Conservation (phyloP, 2,329 filamentous ascomycete species). For the Phoma sp. region DNA sequence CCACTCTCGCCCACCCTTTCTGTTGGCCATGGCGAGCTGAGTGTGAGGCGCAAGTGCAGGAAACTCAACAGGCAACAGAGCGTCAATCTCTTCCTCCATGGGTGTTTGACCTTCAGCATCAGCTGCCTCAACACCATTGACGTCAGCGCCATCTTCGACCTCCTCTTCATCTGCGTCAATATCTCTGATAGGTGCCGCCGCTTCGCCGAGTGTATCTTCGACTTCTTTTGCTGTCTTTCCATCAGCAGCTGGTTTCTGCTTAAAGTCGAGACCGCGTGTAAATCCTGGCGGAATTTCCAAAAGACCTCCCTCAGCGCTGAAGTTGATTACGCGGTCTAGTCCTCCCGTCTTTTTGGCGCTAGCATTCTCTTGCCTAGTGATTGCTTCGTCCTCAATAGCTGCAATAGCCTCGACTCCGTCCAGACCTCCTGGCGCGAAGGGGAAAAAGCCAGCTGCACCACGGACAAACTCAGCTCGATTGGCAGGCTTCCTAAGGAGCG, state of each 20-base stretch:
- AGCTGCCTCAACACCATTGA: slow-evolving; percentile 38
- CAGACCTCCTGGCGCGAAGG: slow-evolving; percentile 88
- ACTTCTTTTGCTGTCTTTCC: slow-evolving; percentile 72
- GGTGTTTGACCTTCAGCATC: slow-evolving; percentile 56
- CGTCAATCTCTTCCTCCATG: slow-evolving; percentile 73
- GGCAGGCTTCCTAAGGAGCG: slow-evolving; percentile 82
- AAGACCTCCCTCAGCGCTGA: slow-evolving; percentile 76
- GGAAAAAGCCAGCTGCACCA: slow-evolving; percentile 91
- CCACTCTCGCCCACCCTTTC: slow-evolving; percentile 85
- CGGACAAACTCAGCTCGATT: slow-evolving; percentile 88
- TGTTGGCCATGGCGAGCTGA: slow-evolving; percentile 73
- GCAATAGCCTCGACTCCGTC: slow-evolving; percentile 86
- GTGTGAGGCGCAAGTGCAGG: slow-evolving; percentile 85
- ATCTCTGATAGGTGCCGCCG: slow-evolving; percentile 42
- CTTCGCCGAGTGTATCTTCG: slow-evolving; percentile 65
- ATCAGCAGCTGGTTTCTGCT: slow-evolving; percentile 62
- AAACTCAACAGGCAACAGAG: slow-evolving; percentile 88
- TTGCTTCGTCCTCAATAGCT: slow-evolving; percentile 77
- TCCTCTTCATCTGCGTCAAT: slow-evolving; percentile 35
- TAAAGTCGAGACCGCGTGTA: slow-evolving; percentile 75
- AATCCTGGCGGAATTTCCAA: slow-evolving; percentile 85
- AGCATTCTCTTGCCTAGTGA: slow-evolving; percentile 57
- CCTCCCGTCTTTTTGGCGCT: slow-evolving; percentile 53
- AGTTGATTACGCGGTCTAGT: slow-evolving; percentile 85
- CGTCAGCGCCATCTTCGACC: slow-evolving; percentile 28